These are phyloP conservation scores for Astrocystis sublimbata DNA, from an alignment of 495 filamentous ascomycete species.

Conservation along the genomic window DNA sequence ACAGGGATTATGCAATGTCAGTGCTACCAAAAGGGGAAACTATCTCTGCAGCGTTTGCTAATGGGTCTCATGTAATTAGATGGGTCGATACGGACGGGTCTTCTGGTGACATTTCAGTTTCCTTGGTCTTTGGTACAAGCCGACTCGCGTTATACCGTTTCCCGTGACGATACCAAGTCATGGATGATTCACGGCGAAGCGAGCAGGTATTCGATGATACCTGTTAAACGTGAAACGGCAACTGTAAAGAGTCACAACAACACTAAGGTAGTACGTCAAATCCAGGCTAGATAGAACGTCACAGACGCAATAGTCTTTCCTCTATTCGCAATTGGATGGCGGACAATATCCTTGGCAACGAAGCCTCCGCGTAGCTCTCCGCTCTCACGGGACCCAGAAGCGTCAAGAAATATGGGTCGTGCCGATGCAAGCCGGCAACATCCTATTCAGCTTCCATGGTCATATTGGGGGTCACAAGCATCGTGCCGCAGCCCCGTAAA, in stretches of 20 bases:
- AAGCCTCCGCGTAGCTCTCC: conserved; percentile 1
- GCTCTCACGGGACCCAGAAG: conserved; percentile 16
- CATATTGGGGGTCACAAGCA: conserved; percentile 9
- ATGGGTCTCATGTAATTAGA: background rate
- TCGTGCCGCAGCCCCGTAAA: background rate
- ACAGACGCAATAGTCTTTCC: background rate
- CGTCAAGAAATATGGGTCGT: conserved; percentile 12
- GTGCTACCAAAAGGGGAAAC: background rate
- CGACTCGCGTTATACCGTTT: background rate
- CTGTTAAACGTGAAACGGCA: background rate
- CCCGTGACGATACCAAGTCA: too few relatives aligned
- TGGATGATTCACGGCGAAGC: too few relatives aligned
- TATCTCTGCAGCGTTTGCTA: background rate
- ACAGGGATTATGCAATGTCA: background rate
- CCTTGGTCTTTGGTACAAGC: background rate
- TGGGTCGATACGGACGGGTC: background rate
- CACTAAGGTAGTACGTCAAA: background rate
- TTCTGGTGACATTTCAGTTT: background rate
- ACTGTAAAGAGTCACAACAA: background rate
- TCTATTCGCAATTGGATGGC: conserved; percentile 3
- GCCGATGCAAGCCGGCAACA: conserved; percentile 20
- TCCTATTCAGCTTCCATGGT: background rate
- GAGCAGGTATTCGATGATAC: background rate
- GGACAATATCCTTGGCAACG: conserved; percentile 1
- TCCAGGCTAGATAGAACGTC: background rate